Evolutionary conservation across 2,329 filamentous ascomycete species (phyloP).

Genomic region (Epichloe uncinata): DNA sequence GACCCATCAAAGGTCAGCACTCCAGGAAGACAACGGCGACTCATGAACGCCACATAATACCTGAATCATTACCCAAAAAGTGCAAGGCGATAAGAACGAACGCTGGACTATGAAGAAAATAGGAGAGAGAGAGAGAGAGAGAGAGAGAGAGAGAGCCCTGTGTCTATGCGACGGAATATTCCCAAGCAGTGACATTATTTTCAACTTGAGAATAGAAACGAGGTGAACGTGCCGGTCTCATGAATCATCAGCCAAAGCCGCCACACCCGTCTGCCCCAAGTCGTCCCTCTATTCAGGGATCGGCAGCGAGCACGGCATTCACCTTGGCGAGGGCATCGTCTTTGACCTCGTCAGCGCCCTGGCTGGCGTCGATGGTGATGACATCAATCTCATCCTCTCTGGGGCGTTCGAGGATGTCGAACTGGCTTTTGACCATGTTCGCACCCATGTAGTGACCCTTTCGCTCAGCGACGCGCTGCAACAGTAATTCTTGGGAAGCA

Average conservation of each 20-base stretch:
- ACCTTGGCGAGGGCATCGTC: slow-evolving; percentile 44
- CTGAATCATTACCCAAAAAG: not conserved
- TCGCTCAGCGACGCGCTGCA: slow-evolving; percentile 60
- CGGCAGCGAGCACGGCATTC: slow-evolving; percentile 31
- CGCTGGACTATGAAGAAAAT: not conserved
- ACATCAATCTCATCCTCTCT: slow-evolving; percentile 57
- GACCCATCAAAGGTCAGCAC: not conserved
- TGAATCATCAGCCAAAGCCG: not conserved
- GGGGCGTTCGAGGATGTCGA: slow-evolving; percentile 77
- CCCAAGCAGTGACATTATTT: too few species aligned
- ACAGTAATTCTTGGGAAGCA: slow-evolving; percentile 60
- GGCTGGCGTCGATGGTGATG: slow-evolving; percentile 55
- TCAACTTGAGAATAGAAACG: too few species aligned
- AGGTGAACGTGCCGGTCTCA: too few species aligned
- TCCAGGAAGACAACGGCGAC: not conserved
- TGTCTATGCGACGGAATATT: too few species aligned
- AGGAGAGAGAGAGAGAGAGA: not conserved
- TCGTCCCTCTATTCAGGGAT: slow-evolving; percentile 4
- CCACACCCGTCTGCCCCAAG: not conserved
- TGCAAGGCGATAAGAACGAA: not conserved
- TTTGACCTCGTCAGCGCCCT: slow-evolving; percentile 45
- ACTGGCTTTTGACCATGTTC: slow-evolving; percentile 88
- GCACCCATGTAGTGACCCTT: slow-evolving; percentile 92
- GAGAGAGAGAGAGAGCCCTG: too few species aligned
- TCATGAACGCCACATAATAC: not conserved